Percentiles rank a stretch among this genome's conserved stretches.
Evolutionary conservation across 768 basidiomycete genomes (phyloP).

Genomic region (Tubosaeta sp.): DNA sequence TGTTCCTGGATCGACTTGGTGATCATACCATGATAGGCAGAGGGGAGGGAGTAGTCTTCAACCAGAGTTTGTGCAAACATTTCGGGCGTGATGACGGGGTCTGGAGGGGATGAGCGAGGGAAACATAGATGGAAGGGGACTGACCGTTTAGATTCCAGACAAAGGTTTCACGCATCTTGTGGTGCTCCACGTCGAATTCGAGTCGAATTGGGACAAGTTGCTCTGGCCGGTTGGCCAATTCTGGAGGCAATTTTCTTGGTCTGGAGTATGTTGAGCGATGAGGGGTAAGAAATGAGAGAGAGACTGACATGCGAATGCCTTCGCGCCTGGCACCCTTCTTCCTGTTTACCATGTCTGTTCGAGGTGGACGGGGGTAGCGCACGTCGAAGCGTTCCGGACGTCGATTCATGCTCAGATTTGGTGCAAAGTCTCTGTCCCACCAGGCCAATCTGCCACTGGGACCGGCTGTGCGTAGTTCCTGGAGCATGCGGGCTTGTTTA

Average conservation of each 20-base stretch:
- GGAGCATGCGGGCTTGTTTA: slow-evolving; percentile 50
- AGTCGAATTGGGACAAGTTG: slow-evolving; percentile 91
- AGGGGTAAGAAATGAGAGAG: background rate
- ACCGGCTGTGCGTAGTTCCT: slow-evolving; percentile 44
- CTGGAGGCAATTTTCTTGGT: slow-evolving; percentile 54
- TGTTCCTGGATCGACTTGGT: slow-evolving; percentile 86
- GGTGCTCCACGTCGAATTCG: slow-evolving; percentile 93
- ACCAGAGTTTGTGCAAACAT: slow-evolving; percentile 85
- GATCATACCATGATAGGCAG: slow-evolving; percentile 62
- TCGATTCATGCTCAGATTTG: slow-evolving; percentile 29
- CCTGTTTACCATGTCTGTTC: slow-evolving; percentile 32
- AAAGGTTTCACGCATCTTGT: slow-evolving; percentile 93
- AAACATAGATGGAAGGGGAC: slow-evolving; percentile 17
- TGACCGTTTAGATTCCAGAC: slow-evolving; percentile 96
- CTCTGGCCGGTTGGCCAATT: slow-evolving; percentile 64
- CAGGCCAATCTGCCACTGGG: slow-evolving; percentile 46
- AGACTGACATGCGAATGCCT: slow-evolving; percentile 71
- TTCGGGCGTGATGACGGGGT: slow-evolving; percentile 86
- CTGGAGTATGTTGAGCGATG: slow-evolving; percentile 30
- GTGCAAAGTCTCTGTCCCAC: slow-evolving; percentile 57
- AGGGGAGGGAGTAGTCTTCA: slow-evolving; percentile 81
- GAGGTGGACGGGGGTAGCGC: slow-evolving; percentile 49
- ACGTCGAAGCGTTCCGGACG: slow-evolving; percentile 46
- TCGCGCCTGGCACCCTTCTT: slow-evolving; percentile 58
- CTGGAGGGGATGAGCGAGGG: slow-evolving; percentile 36